Evolutionary conservation across 192 early-diverging fungal species (phyloP).

Genomic region (Oehlia diaphana): DNA sequence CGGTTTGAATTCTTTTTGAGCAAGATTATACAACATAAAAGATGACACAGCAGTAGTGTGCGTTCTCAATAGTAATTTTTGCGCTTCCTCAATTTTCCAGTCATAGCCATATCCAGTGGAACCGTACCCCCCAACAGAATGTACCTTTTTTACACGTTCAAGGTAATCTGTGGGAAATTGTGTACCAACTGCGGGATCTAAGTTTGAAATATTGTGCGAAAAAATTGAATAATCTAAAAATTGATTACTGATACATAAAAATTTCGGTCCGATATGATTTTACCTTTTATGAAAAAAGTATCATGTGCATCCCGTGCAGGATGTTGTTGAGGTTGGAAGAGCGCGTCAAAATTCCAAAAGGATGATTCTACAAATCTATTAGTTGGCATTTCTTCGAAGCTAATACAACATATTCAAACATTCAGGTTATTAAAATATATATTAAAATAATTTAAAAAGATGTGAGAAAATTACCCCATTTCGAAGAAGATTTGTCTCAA

Average conservation of each 20-base stretch:
- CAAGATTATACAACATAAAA: slow-evolving; percentile 90
- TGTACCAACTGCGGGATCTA: slow-evolving; percentile 69
- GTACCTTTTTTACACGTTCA: slow-evolving; percentile 88
- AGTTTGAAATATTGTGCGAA: not conserved
- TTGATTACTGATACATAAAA: too few relatives aligned
- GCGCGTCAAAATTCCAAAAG: slow-evolving; percentile 99
- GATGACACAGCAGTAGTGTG: slow-evolving; percentile 96
- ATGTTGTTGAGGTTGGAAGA: slow-evolving; percentile 99
- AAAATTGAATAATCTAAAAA: too few relatives aligned
- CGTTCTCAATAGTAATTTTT: slow-evolving; percentile 91
- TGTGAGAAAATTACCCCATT: slow-evolving; percentile 64
- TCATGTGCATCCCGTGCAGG: slow-evolving; percentile 86
- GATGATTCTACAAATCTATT: slow-evolving; percentile 95
- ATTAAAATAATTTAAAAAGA: not conserved
- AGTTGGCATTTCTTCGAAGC: slow-evolving; percentile 98
- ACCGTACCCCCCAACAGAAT: slow-evolving; percentile 92
- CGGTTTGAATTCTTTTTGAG: slow-evolving; percentile 84
- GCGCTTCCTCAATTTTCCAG: slow-evolving; percentile 91
- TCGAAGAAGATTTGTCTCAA: slow-evolving; percentile 99
- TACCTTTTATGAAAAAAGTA: slow-evolving; percentile 75
- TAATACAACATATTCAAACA: slow-evolving; percentile 20
- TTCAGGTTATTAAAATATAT: not conserved
- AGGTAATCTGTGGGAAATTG: slow-evolving; percentile 86
- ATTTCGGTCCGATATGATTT: not conserved
- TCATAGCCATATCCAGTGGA: slow-evolving; percentile 93